Base-by-base conservation (phyloP, 148 eudicot species). In the Pharnaceum exiguum region DNA sequence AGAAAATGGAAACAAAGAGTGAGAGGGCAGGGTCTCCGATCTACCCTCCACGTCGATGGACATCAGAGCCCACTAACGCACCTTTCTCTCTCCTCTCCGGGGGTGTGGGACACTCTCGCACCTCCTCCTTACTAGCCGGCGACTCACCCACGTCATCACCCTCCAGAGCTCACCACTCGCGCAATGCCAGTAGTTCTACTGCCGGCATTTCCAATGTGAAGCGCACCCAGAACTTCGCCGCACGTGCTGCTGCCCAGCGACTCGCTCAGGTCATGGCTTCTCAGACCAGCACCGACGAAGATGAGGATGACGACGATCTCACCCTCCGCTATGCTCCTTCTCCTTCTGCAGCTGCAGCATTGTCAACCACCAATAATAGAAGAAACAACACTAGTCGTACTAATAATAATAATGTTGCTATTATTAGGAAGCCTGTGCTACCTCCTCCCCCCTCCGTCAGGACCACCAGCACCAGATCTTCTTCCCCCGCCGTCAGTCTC, bases 181-280 rank as follows among this genome's bases (percentile, higher is more conserved):
- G 87, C 22, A 80, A 84, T 4, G 75, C 89, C 31, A n/a, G n/a
- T n/a, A n/a, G n/a, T n/a, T 88, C 96, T 32, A 48, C 70, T 46
- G 53, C 81, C 57, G 68, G 71, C 67, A 70, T 83, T 54, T 86
- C 95, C 28, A 83, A 60, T 58, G 60, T 85, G 50, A 83, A 81
- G 78, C 83, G 94, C 27, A 81, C 78, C 74, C 89, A 89, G 77
- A 85, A 83, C 75, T 71, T 74, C 56, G 96, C 96, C 13, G 94
- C 96, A 29, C 73, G 79, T 29, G 96, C 96, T 16, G 96, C 96
- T 21, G 94, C 96, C 22, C 94, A 85, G 60, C 80, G 96, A 4
- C 85, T 89, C 5, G 96, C 96, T 60, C 85, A 80, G 56, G 96
- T 86, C 69, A 89, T 85, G 96, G 96, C 96, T 28, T 81, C 94